Evolutionary conservation across 352 stramenopile species (phyloP).

Genomic region (Pythium scleroteichum): DNA sequence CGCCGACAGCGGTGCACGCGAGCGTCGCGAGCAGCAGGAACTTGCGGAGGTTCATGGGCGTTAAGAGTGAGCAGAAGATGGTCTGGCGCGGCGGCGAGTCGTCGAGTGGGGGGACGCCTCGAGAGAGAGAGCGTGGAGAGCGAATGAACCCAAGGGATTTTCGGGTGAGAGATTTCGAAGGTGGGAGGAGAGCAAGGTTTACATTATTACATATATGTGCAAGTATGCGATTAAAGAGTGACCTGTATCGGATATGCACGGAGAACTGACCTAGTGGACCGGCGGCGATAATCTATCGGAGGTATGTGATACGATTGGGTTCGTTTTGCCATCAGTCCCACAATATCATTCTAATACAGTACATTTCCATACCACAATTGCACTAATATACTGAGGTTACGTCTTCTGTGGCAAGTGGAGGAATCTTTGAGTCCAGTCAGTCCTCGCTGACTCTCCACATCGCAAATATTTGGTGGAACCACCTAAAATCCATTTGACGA

Average conservation of each 20-base stretch:
- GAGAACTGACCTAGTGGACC: too few relatives aligned
- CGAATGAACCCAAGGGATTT: conserved; percentile 13
- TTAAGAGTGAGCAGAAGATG: not conserved
- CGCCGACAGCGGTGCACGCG: conserved; percentile 2
- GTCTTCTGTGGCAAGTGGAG: too few relatives aligned
- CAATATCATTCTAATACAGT: too few relatives aligned
- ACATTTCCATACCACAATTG: too few relatives aligned
- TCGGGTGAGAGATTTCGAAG: not conserved
- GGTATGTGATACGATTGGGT: not conserved
- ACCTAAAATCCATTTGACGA: conserved; percentile 6
- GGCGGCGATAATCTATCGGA: too few relatives aligned
- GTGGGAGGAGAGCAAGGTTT: too few relatives aligned
- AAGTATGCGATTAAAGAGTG: too few relatives aligned
- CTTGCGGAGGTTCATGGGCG: conserved; percentile 21
- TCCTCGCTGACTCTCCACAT: not conserved
- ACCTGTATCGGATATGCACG: too few relatives aligned
- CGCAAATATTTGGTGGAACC: not conserved
- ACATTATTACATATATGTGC: too few relatives aligned
- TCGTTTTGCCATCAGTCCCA: too few relatives aligned
- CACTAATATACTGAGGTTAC: too few relatives aligned
- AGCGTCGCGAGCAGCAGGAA: conserved; percentile 2
- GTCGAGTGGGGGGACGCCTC: not conserved
- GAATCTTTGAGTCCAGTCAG: not conserved
- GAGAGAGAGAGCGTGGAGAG: too few relatives aligned
- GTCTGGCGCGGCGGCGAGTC: not conserved